Evolutionary conservation across 345 rosid species (phyloP), one percentile per base, ranked within the genome.

Genomic region (Lumnitzera racemosa): DNA sequence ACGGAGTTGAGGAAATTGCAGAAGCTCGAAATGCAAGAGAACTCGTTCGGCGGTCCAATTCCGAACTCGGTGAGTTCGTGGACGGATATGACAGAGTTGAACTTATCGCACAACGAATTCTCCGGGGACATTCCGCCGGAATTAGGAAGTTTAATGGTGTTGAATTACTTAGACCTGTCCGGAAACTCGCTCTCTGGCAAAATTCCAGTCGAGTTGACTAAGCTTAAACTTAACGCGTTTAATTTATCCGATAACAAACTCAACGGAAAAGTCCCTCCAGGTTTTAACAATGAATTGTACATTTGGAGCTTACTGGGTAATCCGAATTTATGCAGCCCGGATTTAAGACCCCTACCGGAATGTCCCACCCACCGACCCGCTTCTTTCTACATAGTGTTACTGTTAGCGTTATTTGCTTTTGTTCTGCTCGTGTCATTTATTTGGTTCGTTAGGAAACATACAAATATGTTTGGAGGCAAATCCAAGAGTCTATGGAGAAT

Each of bases 291-390:
- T 14, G 53, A 61, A 7, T 14, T 61, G 6, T 82, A 62, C 29
- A 17, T 67, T 36, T 56, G 72, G 24, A 62, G 94, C 75, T 75
- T 89, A 13, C 16, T 61, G 72, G 96, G 81, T 46, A 89, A 89
- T 70, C 89, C 86, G 61, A 51, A 55, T 57, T 83, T 89, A 2
- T 89, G 96, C 72, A 78, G 81, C 52, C 78, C 76, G 53, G 65
- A 64, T 69, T 53, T 76, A 69, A 64, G 77, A 23, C 80, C 83
- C 2, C 43, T 84, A 20, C 74, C 66, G n/a, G 72, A 70, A 15
- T 89, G 96, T 65, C 61, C 76, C 11, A 64, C 47, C 5, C 61
- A 57, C 79, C 74, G 51, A 62, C 72, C 8, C 12, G 64, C 46
- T 72, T 65, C 55, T 20, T 72, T 27, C 55, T 67, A 13, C 49